Evolutionary conservation across 2,329 filamentous ascomycete genomes (phyloP), one percentile per base, ranked within the genome.

Genomic region (Ascochyta fabae): DNA sequence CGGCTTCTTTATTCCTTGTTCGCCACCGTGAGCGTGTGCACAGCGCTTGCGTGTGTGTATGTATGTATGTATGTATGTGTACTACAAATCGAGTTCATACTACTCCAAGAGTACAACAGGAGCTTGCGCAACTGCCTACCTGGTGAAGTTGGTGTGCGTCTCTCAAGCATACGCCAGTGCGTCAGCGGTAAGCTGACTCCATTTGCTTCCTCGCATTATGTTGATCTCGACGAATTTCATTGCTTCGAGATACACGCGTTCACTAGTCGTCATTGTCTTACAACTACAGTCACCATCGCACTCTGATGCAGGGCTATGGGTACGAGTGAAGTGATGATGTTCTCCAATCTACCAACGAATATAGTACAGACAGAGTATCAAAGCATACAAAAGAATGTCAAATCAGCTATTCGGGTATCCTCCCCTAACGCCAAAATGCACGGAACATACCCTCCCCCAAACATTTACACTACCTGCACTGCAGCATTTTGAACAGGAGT

Each of bases 1-100:
- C 33, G 43, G 42, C 48, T 29, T 43, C 34, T 3, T 56, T 33
- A 31, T 23, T 48, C 6, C 8, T 38, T 35, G 15, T 10, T 6
- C 29, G 34, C 31, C 36, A 31, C 16, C 15, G 53, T 31, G 46
- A 36, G 53, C 36, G 47, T 42, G 23, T 29, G 36, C 42, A 42
- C 39, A 47, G 42, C 41, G 53, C 53, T 55, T 56, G 41, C 31
- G 46, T 38, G 38, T 50, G 29, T 51, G 33, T 51, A 47, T 33
- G 38, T 39, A 36, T 47, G 38, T 39, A 36, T 47, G 46, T 50
- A 29, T 47, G 38, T 51, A 50, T 31, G 47, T 39, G 47, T 48
- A 51, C 47, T 51, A 35, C 43, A 2, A 56, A 39, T 51, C 33
- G n/a, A 48, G 42, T 44, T n/a, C 36, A 43, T 48, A 56, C 31